A percentile compares a stretch with the other conserved stretches of the same genome.
Evolutionary conservation across 108 stramenopile species (phyloP).

Genomic region (Nannochloropsis granulata): DNA sequence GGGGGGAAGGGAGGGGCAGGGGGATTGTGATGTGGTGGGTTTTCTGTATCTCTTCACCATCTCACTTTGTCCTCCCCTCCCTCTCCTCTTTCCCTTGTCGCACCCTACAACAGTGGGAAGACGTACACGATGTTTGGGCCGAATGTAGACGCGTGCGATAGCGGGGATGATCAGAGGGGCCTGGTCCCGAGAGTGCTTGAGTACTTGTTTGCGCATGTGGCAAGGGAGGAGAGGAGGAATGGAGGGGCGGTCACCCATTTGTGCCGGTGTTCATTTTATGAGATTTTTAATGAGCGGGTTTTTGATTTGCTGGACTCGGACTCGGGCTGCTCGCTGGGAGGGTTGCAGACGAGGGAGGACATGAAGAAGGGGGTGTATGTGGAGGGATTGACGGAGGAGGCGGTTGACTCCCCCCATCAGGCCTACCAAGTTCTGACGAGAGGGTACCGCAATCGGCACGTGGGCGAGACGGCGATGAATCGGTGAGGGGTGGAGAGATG

Average conservation of each 20-base stretch:
- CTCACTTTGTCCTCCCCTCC: not conserved
- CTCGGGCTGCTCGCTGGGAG: not conserved
- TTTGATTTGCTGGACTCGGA: constrained; percentile 29
- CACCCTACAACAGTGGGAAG: constrained; percentile 21
- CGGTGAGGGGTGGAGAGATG: not conserved
- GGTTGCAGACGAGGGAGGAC: constrained; percentile 32
- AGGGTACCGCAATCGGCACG: constrained; percentile 29
- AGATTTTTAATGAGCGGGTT: constrained; percentile 37
- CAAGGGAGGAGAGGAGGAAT: not conserved
- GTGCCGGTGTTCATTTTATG: constrained; percentile 41
- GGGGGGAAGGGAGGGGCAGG: not conserved
- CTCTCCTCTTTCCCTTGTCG: not conserved
- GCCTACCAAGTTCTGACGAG: constrained; percentile 14
- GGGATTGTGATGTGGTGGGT: not conserved
- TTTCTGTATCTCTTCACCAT: not conserved
- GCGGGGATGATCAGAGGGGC: not conserved
- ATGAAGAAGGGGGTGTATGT: constrained; percentile 34
- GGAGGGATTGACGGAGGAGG: constrained; percentile 33
- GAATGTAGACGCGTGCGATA: not conserved
- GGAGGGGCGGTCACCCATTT: constrained; percentile 7
- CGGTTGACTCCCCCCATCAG: not conserved
- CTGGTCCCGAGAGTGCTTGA: constrained; percentile 38
- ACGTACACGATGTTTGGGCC: constrained; percentile 39
- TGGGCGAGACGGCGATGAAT: constrained; percentile 42
- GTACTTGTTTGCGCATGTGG: constrained; percentile 24